These are phyloP conservation scores for Sonneratia caseolaris DNA, from an alignment of 345 rosid species.

Conservation along the genomic window DNA sequence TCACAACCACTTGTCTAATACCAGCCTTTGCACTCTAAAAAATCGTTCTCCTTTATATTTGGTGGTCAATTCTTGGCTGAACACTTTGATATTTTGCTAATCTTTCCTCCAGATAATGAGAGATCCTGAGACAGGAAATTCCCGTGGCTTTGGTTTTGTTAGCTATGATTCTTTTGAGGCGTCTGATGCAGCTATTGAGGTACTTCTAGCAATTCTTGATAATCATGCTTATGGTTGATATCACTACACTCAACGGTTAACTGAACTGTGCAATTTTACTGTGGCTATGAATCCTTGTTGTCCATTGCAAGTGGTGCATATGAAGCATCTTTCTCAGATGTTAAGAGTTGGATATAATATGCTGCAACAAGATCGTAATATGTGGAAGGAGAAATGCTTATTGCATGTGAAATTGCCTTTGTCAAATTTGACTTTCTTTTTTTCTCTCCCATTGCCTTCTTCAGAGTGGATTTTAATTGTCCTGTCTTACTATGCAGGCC, in stretches of 20 bases:
- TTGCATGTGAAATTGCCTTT: background rate
- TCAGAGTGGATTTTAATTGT: background rate
- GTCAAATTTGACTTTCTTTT: no score
- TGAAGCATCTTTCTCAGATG: background rate
- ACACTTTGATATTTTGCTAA: background rate
- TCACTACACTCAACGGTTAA: background rate
- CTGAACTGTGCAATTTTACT: background rate
- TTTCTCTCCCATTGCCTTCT: background rate
- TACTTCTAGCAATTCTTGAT: constrained; percentile 11
- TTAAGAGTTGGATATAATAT: no score
- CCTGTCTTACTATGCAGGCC: constrained; percentile 36
- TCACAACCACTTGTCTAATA: background rate
- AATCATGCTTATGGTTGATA: background rate
- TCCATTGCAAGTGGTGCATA: background rate
- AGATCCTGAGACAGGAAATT: constrained; percentile 97
- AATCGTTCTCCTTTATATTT: background rate
- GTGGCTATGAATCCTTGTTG: background rate
- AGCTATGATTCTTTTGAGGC: constrained; percentile 99
- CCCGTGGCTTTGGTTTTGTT: constrained; percentile 95
- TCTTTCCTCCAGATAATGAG: constrained; percentile 65
- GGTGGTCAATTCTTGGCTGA: background rate
- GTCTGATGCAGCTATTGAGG: constrained; percentile 99
- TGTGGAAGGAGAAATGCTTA: no score
- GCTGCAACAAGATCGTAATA: no score
- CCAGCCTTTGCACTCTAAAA: background rate